Evolutionary conservation across 1,284 basidiomycete species (phyloP).

Genomic region (Moesziomyces globuligerus): DNA sequence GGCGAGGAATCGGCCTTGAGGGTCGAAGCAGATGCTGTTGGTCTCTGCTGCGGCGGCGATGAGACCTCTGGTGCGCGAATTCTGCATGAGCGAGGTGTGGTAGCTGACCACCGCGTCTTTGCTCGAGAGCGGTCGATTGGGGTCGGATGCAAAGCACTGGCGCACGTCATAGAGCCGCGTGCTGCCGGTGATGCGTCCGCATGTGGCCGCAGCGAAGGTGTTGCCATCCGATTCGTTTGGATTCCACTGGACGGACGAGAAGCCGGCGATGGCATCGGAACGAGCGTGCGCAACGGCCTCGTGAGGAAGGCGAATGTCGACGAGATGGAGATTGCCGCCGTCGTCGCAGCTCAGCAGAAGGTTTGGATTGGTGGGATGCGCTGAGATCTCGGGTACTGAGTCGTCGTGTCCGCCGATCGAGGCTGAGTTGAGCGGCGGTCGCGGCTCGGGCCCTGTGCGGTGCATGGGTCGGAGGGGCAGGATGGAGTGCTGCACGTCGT

Average conservation of each 20-base stretch:
- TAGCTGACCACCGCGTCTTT: constrained; percentile 36
- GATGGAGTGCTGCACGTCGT: constrained; percentile 37
- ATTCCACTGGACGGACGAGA: constrained; percentile 40
- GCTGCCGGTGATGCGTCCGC: constrained; percentile 28
- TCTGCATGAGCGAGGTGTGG: constrained; percentile 29
- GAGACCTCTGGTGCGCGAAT: constrained; percentile 17
- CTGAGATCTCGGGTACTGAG: constrained; percentile 28
- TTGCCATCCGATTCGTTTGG: constrained; percentile 39
- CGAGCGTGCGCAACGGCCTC: constrained; percentile 15
- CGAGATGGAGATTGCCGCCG: constrained; percentile 21
- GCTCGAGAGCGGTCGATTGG: constrained; percentile 11
- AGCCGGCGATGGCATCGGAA: constrained; percentile 17
- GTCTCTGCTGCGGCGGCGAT: constrained; percentile 35
- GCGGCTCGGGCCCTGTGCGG: neutral
- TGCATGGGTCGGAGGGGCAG: constrained; percentile 13
- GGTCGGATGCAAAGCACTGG: constrained; percentile 19
- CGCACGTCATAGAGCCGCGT: constrained; percentile 41
- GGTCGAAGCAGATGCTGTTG: constrained; percentile 39
- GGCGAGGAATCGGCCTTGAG: constrained; percentile 25
- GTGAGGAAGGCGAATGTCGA: constrained; percentile 28
- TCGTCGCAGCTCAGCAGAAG: constrained; percentile 39
- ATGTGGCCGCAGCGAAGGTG: constrained; percentile 41
- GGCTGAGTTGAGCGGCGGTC: constrained; percentile 10
- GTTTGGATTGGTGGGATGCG: constrained; percentile 30
- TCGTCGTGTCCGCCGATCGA: constrained; percentile 31